phyloP scores from a whole-genome alignment of 495 filamentous ascomycete genomes.

The Xylaria nigripes region DNA sequence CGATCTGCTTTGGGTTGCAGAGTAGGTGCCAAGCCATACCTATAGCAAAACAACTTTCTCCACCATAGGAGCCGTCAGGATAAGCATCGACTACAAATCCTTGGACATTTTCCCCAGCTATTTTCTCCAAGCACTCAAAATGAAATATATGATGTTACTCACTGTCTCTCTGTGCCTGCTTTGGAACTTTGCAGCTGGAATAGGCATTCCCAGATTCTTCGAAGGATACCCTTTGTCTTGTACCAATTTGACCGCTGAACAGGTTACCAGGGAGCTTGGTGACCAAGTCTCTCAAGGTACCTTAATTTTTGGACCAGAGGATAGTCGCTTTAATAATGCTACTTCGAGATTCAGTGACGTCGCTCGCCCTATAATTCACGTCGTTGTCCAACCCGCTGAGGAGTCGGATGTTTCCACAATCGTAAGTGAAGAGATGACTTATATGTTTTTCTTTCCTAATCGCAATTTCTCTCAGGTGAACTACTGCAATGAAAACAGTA shows the following conservation, averaged over 20 bases:
- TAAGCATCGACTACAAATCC: not conserved
- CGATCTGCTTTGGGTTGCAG: too few species aligned
- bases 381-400: slow-evolving; percentile 7
- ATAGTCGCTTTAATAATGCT: not conserved
- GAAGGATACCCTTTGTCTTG: not conserved
- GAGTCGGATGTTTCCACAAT: slow-evolving; percentile 5
- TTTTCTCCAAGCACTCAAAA: not conserved
- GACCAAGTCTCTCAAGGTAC: not conserved
- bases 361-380: not conserved
- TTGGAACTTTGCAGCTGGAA: not conserved
- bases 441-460: not conserved
- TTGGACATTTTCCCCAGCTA: not conserved
- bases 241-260: not conserved
- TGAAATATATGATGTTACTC: not conserved
- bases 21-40: too few species aligned
- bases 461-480: slow-evolving; percentile 26
- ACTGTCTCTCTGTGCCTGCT: not conserved
- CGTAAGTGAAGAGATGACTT: not conserved
- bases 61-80: too few species aligned
- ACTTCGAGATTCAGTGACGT: slow-evolving; percentile 6
- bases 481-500: slow-evolving; percentile 35
- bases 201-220: not conserved
- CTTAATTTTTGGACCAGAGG: slow-evolving; percentile 1
- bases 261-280: not conserved
- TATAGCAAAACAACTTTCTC: too few species aligned